A percentile compares a stretch with the other conserved stretches of the same genome.
Evolutionary conservation across 2,329 filamentous ascomycete species (phyloP).

Genomic region (Sclerotinia trifoliorum): DNA sequence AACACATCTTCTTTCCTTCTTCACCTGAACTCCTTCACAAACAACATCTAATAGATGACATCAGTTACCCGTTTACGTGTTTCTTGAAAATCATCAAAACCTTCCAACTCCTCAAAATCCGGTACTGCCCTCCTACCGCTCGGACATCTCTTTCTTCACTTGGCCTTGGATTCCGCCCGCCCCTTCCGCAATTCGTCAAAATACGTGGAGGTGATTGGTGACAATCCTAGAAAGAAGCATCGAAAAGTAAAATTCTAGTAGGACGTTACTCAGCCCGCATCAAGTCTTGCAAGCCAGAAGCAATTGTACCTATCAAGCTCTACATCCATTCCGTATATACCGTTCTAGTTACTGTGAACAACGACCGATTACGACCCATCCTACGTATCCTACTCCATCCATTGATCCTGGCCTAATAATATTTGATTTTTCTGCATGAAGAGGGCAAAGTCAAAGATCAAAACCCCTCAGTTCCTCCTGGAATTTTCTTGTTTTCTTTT

Average conservation of each 20-base stretch:
- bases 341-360: neutral
- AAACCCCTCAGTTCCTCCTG: conserved; percentile 9
- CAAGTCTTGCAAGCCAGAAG: neutral
- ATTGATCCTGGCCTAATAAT: neutral
- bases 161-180: conserved; percentile 1
- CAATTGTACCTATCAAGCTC: neutral
- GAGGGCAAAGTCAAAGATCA: conserved; percentile 12
- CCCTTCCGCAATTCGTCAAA: conserved; percentile 1
- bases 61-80: neutral
- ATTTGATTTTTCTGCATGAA: neutral
- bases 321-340: neutral
- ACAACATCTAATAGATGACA: neutral
- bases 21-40: neutral
- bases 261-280: conserved; percentile 14
- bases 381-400: neutral
- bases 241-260: conserved; percentile 7
- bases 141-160: neutral
- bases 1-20: no score
- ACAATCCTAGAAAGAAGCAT: neutral
- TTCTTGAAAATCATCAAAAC: neutral
- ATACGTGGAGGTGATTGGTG: conserved; percentile 3
- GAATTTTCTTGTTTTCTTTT: neutral
- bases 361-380: neutral
- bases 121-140: conserved; percentile 3
- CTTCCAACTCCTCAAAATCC: neutral